Conservation (phyloP, 495 filamentous ascomycete genomes). For the Penicillium canariense region DNA sequence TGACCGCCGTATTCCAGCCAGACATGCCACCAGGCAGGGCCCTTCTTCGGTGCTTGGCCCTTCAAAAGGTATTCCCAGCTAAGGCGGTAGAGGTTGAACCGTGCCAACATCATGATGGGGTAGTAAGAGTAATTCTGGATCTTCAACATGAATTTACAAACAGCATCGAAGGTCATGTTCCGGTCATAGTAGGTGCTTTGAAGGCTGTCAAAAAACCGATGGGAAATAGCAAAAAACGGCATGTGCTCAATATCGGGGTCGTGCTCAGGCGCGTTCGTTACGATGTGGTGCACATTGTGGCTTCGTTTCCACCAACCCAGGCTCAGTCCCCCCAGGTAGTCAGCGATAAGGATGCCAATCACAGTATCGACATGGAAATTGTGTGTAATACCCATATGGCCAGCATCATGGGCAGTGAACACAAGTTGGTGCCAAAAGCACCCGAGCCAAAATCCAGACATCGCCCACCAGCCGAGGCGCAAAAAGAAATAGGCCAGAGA, state of each 20-base stretch:
- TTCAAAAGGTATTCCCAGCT: conserved; percentile 79
- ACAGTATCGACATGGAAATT: conserved; percentile 75
- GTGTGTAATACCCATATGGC: conserved; percentile 97
- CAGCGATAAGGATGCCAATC: conserved; percentile 87
- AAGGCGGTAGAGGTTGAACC: conserved; percentile 88
- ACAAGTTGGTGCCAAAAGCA: conserved; percentile 93
- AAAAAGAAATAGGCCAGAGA: conserved; percentile 63
- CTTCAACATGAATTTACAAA: conserved; percentile 66
- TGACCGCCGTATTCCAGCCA: conserved; percentile 82
- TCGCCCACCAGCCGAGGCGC: conserved; percentile 67
- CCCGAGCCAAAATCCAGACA: conserved; percentile 75
- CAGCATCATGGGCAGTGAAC: conserved; percentile 94
- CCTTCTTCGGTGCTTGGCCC: conserved; percentile 75
- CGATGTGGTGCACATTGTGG: conserved; percentile 97
- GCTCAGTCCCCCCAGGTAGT: conserved; percentile 88
- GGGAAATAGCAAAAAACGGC: conserved; percentile 91
- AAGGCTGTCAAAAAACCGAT: conserved; percentile 74
- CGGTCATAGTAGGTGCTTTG: conserved; percentile 87
- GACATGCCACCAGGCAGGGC: conserved; percentile 83
- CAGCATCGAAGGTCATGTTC: conserved; percentile 77
- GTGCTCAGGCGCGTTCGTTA: conserved; percentile 95
- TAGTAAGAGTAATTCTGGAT: conserved; percentile 88
- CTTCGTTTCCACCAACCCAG: conserved; percentile 96
- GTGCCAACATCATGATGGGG: conserved; percentile 75
- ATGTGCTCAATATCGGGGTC: conserved; percentile 97